A percentile compares a stretch with the other conserved stretches of the same genome.
Conservation (phyloP, 257 asterid species). For the Plantago ovata region DNA sequence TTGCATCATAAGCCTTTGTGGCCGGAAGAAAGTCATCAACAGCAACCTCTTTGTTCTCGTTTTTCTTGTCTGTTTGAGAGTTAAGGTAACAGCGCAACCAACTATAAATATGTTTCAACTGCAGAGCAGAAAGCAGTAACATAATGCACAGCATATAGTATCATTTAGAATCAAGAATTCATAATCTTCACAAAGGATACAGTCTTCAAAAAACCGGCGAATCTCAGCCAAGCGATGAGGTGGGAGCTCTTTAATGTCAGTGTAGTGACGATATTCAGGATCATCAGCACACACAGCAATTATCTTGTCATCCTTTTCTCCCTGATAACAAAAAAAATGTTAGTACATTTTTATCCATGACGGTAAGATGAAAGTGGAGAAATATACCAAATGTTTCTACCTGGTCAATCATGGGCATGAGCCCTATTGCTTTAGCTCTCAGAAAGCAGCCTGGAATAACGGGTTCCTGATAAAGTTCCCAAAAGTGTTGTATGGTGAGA, state of each 20-base stretch:
- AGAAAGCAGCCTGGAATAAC: slow-evolving; percentile 94
- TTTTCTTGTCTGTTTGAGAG: slow-evolving; percentile 64
- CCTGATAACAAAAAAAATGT: slow-evolving; percentile 33
- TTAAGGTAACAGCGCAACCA: slow-evolving; percentile 28
- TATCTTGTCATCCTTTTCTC: slow-evolving; percentile 94
- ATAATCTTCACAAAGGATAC: slow-evolving; percentile 51
- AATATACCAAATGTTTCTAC: slow-evolving; percentile 27
- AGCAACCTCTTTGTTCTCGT: slow-evolving; percentile 93
- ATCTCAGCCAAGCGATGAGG: slow-evolving; percentile 93
- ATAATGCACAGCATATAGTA: neutral
- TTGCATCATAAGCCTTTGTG: slow-evolving; percentile 62
- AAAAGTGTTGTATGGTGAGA: slow-evolving; percentile 8
- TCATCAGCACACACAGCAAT: slow-evolving; percentile 97
- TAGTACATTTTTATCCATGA: slow-evolving; percentile 3
- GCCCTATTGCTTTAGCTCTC: slow-evolving; percentile 95
- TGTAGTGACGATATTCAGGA: slow-evolving; percentile 77
- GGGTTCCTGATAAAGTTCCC: slow-evolving; percentile 61
- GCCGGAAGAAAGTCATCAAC: slow-evolving; percentile 81
- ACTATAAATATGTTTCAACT: neutral
- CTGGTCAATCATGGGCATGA: slow-evolving; percentile 99
- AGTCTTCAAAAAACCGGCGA: slow-evolving; percentile 90
- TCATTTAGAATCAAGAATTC: slow-evolving; percentile 11
- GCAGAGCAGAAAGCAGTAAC: neutral
- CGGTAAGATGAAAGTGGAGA: slow-evolving; percentile 5
- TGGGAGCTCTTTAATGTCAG: slow-evolving; percentile 87